These are phyloP conservation scores for Xerocomellus intermedius DNA, from an alignment of 768 basidiomycete species.

Conservation along the genomic window DNA sequence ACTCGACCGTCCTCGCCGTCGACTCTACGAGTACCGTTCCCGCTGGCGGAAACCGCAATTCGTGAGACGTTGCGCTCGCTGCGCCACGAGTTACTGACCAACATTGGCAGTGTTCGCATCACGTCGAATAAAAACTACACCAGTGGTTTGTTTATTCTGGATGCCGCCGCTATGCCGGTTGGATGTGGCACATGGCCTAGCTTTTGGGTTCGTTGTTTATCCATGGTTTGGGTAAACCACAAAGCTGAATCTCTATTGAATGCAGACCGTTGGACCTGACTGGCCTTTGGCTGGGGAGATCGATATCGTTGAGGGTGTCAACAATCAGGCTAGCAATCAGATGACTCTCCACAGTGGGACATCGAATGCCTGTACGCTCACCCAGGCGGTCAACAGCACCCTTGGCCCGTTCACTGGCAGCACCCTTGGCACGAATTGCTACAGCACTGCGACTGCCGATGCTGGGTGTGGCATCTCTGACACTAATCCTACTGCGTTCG, in stretches of 20 bases:
- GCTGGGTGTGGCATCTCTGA: constrained; percentile 52
- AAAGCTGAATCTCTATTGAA: not conserved
- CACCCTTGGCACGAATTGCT: constrained; percentile 35
- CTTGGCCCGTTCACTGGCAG: constrained; percentile 19
- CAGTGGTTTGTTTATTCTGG: constrained; percentile 73
- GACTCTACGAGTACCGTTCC: constrained; percentile 52
- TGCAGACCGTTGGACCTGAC: constrained; percentile 43
- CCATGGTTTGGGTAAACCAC: not conserved
- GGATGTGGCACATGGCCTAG: constrained; percentile 68
- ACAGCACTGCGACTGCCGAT: constrained; percentile 39
- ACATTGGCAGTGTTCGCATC: constrained; percentile 57
- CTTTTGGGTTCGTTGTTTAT: constrained; percentile 41
- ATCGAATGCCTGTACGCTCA: constrained; percentile 36
- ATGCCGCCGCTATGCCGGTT: constrained; percentile 67
- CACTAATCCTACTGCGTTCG: constrained; percentile 42
- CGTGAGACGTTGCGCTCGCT: constrained; percentile 32
- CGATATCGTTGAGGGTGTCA: constrained; percentile 74
- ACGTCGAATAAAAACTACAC: constrained; percentile 58
- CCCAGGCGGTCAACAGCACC: constrained; percentile 11
- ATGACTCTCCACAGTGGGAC: constrained; percentile 62
- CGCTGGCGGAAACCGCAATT: constrained; percentile 53
- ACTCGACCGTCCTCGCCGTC: constrained; percentile 59
- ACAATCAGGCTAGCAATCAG: constrained; percentile 55
- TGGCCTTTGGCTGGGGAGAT: constrained; percentile 64
- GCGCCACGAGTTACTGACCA: not conserved